Evolutionary conservation across 2,329 filamentous ascomycete genomes (phyloP).

Genomic region (Claviceps sp.): DNA sequence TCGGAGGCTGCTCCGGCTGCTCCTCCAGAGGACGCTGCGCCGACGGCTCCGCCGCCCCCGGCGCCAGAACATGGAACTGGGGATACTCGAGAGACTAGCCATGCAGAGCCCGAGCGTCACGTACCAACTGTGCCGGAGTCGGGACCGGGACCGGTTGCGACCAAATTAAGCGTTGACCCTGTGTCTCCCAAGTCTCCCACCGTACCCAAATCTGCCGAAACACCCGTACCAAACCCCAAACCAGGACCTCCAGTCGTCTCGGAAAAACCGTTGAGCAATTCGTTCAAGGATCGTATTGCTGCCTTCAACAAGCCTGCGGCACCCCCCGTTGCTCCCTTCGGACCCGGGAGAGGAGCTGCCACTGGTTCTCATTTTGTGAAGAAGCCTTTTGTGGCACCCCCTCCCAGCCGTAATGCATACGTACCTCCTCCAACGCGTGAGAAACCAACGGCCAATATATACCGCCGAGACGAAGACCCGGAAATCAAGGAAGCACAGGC

Average conservation of each 20-base stretch:
- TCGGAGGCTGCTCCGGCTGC: slow-evolving; percentile 21
- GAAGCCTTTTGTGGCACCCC: slow-evolving; percentile 92
- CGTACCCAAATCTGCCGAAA: slow-evolving; percentile 26
- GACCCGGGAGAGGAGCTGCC: slow-evolving; percentile 47
- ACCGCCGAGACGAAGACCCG: slow-evolving; percentile 79
- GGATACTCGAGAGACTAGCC: slow-evolving; percentile 18
- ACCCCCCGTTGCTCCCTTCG: slow-evolving; percentile 79
- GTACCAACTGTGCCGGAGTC: slow-evolving; percentile 17
- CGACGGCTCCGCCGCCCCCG: slow-evolving; percentile 19
- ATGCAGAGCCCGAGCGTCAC: slow-evolving; percentile 22
- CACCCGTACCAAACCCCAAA: slow-evolving; percentile 22
- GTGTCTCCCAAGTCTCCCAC: slow-evolving; percentile 7
- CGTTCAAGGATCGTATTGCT: slow-evolving; percentile 91
- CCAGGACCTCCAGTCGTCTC: slow-evolving; percentile 48
- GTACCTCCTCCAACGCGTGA: slow-evolving; percentile 69
- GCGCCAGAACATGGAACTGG: slow-evolving; percentile 20
- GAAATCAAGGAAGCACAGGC: slow-evolving; percentile 52
- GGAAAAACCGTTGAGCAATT: slow-evolving; percentile 62
- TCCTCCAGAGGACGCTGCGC: slow-evolving; percentile 20
- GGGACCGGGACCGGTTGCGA: slow-evolving; percentile 11
- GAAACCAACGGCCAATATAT: slow-evolving; percentile 57
- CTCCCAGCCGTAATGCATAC: slow-evolving; percentile 83
- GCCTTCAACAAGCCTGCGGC: slow-evolving; percentile 89
- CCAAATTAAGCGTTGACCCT: slow-evolving; percentile 19
- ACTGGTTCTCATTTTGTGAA: slow-evolving; percentile 65